Evolutionary conservation across 441 rosid species (phyloP).

Genomic region (Pelargonium citronellum): DNA sequence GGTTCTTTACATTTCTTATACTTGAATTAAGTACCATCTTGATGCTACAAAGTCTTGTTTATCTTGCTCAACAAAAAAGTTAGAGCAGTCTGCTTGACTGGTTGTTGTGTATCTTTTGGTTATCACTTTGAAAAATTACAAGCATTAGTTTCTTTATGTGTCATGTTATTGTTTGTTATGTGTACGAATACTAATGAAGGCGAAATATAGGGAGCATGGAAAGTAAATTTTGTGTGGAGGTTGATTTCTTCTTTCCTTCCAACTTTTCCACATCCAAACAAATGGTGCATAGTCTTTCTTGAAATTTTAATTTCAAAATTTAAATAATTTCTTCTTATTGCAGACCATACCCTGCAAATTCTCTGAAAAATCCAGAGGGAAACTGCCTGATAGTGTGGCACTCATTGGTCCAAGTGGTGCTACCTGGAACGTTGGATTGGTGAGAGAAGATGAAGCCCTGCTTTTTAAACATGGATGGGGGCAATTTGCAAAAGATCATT

Average conservation of each 20-base stretch:
- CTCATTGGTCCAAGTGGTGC: conserved; percentile 1
- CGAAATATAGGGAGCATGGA: not conserved
- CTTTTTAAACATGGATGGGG: not conserved
- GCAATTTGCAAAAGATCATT: conserved; percentile 6
- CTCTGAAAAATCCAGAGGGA: not conserved
- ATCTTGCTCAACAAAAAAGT: not conserved
- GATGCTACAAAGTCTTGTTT: not conserved
- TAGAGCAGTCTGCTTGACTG: not conserved
- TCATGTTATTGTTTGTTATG: not conserved
- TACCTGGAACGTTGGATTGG: not conserved
- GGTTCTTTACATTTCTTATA: not conserved
- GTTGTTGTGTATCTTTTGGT: not conserved
- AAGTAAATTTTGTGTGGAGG: not conserved
- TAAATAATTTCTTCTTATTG: not conserved
- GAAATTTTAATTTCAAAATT: not conserved
- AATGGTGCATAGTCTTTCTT: not conserved
- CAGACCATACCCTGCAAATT: not conserved
- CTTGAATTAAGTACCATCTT: not conserved
- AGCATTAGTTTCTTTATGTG: not conserved
- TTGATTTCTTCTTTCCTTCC: not conserved
- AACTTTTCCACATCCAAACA: not conserved
- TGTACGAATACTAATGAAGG: not conserved
- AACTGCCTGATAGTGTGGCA: not conserved
- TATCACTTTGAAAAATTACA: not conserved
- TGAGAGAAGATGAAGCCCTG: not conserved